phyloP scores from a whole-genome alignment of 108 stramenopile genomes.

The Skeletonema tropicum region DNA sequence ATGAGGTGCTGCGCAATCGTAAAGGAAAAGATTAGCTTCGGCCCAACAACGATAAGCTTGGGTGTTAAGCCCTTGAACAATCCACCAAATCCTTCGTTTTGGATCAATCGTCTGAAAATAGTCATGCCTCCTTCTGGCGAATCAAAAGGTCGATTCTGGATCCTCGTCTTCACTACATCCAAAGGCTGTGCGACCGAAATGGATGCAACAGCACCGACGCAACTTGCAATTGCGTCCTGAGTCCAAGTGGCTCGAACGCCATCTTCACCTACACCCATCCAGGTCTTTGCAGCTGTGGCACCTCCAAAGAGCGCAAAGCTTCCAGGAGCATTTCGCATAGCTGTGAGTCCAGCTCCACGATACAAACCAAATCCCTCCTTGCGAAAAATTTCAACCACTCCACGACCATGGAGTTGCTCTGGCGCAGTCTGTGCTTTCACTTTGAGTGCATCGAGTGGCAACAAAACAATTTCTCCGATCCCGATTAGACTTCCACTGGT shows the following conservation, averaged over 20 bases:
- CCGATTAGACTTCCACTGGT: constrained; percentile 76
- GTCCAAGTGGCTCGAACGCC: constrained; percentile 56
- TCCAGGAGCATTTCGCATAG: constrained; percentile 80
- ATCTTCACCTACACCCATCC: constrained; percentile 58
- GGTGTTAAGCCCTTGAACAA: constrained; percentile 84
- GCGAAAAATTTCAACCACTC: constrained; percentile 63
- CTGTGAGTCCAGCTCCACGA: constrained; percentile 79
- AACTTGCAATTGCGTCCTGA: constrained; percentile 61
- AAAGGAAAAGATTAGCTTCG: constrained; percentile 83
- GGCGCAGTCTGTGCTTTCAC: constrained; percentile 85
- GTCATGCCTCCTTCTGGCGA: constrained; percentile 68
- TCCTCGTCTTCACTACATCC: constrained; percentile 81
- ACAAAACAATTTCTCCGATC: constrained; percentile 77
- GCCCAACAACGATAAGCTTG: constrained; percentile 80
- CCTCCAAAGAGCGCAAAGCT: constrained; percentile 83
- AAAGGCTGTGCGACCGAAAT: constrained; percentile 76
- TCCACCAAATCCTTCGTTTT: constrained; percentile 68
- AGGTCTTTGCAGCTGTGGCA: constrained; percentile 58
- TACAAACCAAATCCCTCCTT: constrained; percentile 66
- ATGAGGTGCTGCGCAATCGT: constrained; percentile 83
- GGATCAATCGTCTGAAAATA: constrained; percentile 63
- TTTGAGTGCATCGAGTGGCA: constrained; percentile 82
- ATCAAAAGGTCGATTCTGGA: constrained; percentile 77
- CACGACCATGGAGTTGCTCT: constrained; percentile 65
- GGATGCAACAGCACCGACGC: constrained; percentile 60